Conservation (phyloP, 352 stramenopile species). For the Globisporangium sylvaticum region DNA sequence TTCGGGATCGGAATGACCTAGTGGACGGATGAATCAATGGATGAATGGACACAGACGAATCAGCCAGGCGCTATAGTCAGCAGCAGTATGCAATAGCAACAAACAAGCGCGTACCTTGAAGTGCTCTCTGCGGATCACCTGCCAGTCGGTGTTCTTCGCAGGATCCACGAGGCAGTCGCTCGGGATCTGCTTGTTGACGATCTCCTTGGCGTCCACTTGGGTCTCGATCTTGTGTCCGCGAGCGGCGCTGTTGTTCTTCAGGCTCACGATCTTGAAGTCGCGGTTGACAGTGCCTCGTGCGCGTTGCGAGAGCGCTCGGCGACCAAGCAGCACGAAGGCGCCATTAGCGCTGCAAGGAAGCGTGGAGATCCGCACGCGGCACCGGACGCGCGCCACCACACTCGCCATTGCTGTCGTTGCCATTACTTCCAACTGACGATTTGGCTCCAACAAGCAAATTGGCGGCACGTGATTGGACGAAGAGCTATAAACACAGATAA, state of each 20-base stretch:
- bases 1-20: slow-evolving; percentile 39
- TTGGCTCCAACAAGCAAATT: not conserved
- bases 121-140: slow-evolving; percentile 46
- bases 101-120: slow-evolving; percentile 24
- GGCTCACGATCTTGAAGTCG: slow-evolving; percentile 8
- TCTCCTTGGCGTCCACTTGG: slow-evolving; percentile 7
- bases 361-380: not conserved
- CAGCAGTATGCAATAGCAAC: not conserved
- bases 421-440: not conserved
- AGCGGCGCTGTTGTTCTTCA: slow-evolving; percentile 3
- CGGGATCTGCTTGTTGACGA: slow-evolving; percentile 24
- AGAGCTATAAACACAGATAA: not conserved
- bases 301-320: not conserved
- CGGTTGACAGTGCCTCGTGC: not conserved
- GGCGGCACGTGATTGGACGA: not conserved
- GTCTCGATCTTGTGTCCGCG: slow-evolving; percentile 12
- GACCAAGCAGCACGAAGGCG: not conserved
- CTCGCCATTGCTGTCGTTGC: not conserved
- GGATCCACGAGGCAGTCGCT: slow-evolving; percentile 22
- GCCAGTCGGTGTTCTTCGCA: slow-evolving; percentile 35
- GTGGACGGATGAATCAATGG: not conserved
- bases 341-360: not conserved
- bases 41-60: not conserved
- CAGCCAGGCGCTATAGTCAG: not conserved
- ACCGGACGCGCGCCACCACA: not conserved